Base-by-base conservation (phyloP, 2,329 filamentous ascomycete genomes). In the Talaromyces funiculosus region DNA sequence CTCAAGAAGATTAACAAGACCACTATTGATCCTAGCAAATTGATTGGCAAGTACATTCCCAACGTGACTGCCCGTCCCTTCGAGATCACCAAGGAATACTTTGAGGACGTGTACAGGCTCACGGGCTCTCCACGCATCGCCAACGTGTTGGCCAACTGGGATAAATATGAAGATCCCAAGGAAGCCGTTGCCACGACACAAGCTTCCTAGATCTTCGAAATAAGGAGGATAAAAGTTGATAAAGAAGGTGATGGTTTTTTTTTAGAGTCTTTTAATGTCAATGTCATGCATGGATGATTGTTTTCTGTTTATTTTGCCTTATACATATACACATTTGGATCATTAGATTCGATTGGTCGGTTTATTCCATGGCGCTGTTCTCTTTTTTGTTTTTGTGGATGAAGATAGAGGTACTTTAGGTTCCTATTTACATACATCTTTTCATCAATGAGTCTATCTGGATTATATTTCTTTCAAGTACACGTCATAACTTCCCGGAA, bases 1-100 rank as follows among this genome's bases (percentile, higher is more conserved):
- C 88, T 97, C 69, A 99, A 97, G 90, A 99, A 99, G 86, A 97
- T 99, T 81, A 92, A 97, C 84, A 96, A 96, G 86, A 97, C 92
- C 24, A 95, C 90, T 58, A 97, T 99, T 75, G 94, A 99, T 75
- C 94, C 94, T 4, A 89, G 90, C 75, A 97, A 97, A 83, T 80
- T 99, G 71, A 84, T 99, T 67, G 94, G 94, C 71, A 99, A 99
- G 80, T 99, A 99, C 80, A 97, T 99, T 67, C 94, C 94, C 68
- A 99, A 99, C 78, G 95, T 99, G 67, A 99, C 94, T 60, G 94
- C 94, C 61, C 88, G 88, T 78, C 94, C 94, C 16, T 99, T 99
- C 74, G 91, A 92, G 75, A 82, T 99, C 66, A 96, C 92, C 59
- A 96, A 92, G 84, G 94, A 97, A 80, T 99, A 99, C 81, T 99